A percentile compares a stretch with the other conserved stretches of the same genome.
Conservation (phyloP, 139 green algal species). For the Desmodesmus armatus region DNA sequence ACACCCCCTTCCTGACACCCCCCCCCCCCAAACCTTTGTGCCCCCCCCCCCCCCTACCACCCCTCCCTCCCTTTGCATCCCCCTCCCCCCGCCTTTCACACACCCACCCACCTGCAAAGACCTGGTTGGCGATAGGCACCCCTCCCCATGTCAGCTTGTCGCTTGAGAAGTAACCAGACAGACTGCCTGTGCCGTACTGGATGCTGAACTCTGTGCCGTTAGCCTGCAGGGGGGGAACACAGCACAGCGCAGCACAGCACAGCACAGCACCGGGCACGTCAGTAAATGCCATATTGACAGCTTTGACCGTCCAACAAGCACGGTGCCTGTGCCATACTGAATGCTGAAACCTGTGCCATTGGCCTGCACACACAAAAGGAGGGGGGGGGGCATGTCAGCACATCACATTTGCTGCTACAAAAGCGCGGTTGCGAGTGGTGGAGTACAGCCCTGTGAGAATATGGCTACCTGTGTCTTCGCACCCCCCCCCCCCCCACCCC, state of each 20-base stretch:
- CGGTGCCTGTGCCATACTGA: slow-evolving; percentile 94
- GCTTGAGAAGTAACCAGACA: slow-evolving; percentile 91
- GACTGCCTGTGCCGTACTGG: slow-evolving; percentile 94
- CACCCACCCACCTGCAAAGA: slow-evolving; percentile 38
- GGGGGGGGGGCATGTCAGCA: no score
- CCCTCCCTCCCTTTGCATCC: no score
- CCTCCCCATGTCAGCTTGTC: slow-evolving; percentile 86
- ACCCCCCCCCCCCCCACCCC: no score
- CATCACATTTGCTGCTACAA: no score
- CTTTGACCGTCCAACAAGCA: not conserved
- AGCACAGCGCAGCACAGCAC: not conserved
- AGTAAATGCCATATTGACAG: no score
- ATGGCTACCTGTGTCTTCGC: no score
- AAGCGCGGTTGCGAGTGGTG: no score
- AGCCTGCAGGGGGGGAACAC: slow-evolving; percentile 55
- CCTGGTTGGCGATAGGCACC: slow-evolving; percentile 63
- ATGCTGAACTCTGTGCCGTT: slow-evolving; percentile 95
- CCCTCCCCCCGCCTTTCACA: no score
- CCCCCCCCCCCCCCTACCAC: no score
- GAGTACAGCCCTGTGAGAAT: no score
- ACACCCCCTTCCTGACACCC: no score
- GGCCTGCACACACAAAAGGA: slow-evolving; percentile 49
- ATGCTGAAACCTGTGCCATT: slow-evolving; percentile 95
- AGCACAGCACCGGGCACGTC: not conserved
- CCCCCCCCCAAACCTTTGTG: no score